These are phyloP conservation scores for Sphaerulina vaccinii DNA, from an alignment of 2,329 filamentous ascomycete genomes.

Conservation along the genomic window DNA sequence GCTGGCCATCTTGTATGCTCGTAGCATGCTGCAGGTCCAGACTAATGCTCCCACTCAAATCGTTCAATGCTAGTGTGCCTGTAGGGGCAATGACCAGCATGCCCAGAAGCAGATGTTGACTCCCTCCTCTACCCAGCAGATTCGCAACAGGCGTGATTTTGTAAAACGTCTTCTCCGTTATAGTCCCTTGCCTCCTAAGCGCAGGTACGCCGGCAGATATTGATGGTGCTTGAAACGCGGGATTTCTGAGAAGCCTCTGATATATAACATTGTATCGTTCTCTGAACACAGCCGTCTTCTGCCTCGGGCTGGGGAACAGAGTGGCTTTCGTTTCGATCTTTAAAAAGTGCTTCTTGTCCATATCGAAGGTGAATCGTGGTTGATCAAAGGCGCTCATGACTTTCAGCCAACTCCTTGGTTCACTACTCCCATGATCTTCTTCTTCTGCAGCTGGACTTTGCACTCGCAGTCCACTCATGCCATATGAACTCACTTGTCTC, in stretches of 20 bases:
- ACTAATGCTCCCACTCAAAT: constrained; percentile 82
- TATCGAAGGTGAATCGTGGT: constrained; percentile 74
- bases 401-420: constrained; percentile 80
- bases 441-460: constrained; percentile 48
- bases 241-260: constrained; percentile 86
- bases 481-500: constrained; percentile 63
- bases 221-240: constrained; percentile 82
- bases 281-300: constrained; percentile 82
- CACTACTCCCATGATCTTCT: constrained; percentile 58
- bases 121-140: constrained; percentile 74
- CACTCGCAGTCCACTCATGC: constrained; percentile 50
- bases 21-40: constrained; percentile 79
- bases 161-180: constrained; percentile 67
- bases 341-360: constrained; percentile 86
- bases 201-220: constrained; percentile 55
- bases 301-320: constrained; percentile 67
- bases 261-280: constrained; percentile 91
- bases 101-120: constrained; percentile 80
- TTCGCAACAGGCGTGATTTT: constrained; percentile 85
- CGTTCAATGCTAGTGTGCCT: constrained; percentile 77
- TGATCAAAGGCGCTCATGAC: constrained; percentile 82
- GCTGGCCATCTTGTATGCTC: constrained; percentile 72
- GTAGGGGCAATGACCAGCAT: constrained; percentile 78
- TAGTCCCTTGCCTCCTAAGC: constrained; percentile 41
- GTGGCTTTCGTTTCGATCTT: constrained; percentile 47